These are phyloP conservation scores for Polygonum aviculare DNA, from an alignment of 148 eudicot species.

Conservation along the genomic window DNA sequence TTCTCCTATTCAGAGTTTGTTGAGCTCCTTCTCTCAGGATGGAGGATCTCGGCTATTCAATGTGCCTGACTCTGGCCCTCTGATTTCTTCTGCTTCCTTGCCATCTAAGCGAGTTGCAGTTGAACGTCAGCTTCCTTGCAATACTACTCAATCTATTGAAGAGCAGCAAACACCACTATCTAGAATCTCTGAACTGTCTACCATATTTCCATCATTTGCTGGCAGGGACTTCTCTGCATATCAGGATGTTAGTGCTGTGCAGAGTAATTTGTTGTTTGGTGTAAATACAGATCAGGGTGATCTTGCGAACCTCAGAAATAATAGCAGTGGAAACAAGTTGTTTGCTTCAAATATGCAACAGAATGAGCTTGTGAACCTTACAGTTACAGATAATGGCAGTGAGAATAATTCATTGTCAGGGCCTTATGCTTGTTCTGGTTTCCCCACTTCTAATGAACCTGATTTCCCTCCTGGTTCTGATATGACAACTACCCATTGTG, in stretches of 20 bases:
- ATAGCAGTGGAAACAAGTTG: not conserved
- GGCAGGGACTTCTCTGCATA: slow-evolving; percentile 57
- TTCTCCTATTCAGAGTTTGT: slow-evolving; percentile 20
- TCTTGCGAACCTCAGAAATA: slow-evolving; percentile 34
- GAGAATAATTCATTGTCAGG: slow-evolving; percentile 38
- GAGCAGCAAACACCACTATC: slow-evolving; percentile 37
- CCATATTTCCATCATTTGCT: slow-evolving; percentile 64
- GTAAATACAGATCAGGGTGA: slow-evolving; percentile 62
- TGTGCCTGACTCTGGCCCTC: slow-evolving; percentile 33
- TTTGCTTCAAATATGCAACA: slow-evolving; percentile 2
- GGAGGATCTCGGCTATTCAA: slow-evolving; percentile 45
- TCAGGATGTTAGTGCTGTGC: slow-evolving; percentile 45
- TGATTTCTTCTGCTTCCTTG: slow-evolving; percentile 42
- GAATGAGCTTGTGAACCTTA: slow-evolving; percentile 46
- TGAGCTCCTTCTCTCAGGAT: slow-evolving; percentile 61
- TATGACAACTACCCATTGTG: slow-evolving; percentile 54
- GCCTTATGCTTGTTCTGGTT: slow-evolving; percentile 50
- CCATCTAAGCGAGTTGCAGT: slow-evolving; percentile 25
- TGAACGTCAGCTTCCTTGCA: slow-evolving; percentile 34
- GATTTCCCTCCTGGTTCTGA: slow-evolving; percentile 50
- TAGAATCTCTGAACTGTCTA: slow-evolving; percentile 43
- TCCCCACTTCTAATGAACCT: slow-evolving; percentile 38
- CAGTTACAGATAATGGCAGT: slow-evolving; percentile 25
- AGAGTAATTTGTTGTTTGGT: slow-evolving; percentile 57
- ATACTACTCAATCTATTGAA: slow-evolving; percentile 17